Percentiles rank a stretch among this genome's conserved stretches.
Evolutionary conservation across 208 protist species (phyloP).

Genomic region (Vickermania ingenoplastis): DNA sequence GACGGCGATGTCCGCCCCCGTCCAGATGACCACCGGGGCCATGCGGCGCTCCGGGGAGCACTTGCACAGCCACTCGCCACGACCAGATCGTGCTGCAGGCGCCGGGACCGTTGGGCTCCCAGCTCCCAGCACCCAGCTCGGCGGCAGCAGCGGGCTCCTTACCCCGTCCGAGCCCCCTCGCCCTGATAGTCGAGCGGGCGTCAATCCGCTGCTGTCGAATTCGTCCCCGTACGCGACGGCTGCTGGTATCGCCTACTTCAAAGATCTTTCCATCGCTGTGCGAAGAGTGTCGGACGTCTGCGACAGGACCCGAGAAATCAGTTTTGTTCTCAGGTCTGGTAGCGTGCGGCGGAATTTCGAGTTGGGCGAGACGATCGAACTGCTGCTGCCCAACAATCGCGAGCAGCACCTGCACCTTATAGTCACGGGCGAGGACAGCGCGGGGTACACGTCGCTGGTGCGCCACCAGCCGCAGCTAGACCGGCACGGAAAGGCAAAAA

Average conservation of each 20-base stretch:
- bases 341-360: neutral
- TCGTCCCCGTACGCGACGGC: neutral
- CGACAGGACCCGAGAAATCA: neutral
- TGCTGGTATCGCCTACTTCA: neutral
- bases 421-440: slow-evolving; percentile 39
- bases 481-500: slow-evolving; percentile 69
- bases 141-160: neutral
- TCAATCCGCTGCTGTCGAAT: neutral
- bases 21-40: neutral
- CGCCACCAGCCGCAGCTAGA: slow-evolving; percentile 32
- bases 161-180: neutral
- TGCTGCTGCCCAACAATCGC: neutral
- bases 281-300: neutral
- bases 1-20: neutral
- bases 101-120: neutral
- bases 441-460: slow-evolving; percentile 63
- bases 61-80: neutral
- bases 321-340: neutral
- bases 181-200: neutral
- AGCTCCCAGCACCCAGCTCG: neutral
- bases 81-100: too few species aligned
- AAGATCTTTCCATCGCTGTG: neutral
- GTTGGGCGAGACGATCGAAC: neutral
- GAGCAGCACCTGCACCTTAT: slow-evolving; percentile 9
- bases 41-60: neutral